Percentiles rank a stretch among this genome's conserved stretches.
Conservation (phyloP, 345 rosid species). For the Corchorus capsularis region DNA sequence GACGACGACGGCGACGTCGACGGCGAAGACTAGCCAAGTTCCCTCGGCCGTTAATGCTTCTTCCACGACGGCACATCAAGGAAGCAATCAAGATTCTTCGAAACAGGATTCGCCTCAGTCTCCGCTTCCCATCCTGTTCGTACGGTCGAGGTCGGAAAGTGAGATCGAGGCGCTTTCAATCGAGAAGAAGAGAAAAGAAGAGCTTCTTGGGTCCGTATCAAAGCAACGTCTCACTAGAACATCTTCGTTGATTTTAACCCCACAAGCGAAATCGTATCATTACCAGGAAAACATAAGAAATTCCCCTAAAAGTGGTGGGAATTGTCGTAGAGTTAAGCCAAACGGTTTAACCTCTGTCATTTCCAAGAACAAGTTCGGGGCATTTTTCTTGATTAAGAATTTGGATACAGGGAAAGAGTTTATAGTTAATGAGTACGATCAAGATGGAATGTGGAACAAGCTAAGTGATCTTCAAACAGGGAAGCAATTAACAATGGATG, state of each 20-base stretch:
- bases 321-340: conserved; percentile 17
- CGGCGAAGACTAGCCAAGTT: neutral
- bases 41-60: neutral
- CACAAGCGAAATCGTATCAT: conserved; percentile 36
- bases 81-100: neutral
- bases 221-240: conserved; percentile 75
- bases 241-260: conserved; percentile 49
- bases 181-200: conserved; percentile 62
- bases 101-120: conserved; percentile 22
- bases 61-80: neutral
- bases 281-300: conserved; percentile 43
- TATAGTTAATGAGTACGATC: conserved; percentile 71
- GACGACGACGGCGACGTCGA: no score
- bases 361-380: conserved; percentile 47
- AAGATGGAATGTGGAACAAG: conserved; percentile 84
- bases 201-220: conserved; percentile 53
- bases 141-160: conserved; percentile 71
- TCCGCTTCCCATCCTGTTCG: conserved; percentile 41
- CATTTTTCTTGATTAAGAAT: conserved; percentile 84
- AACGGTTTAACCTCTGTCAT: conserved; percentile 30
- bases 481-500: conserved; percentile 86
- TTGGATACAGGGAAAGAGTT: conserved; percentile 88
- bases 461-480: conserved; percentile 95
- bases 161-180: conserved; percentile 55
- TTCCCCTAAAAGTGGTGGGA: conserved; percentile 27